Evolutionary conservation across 1,139 yeast species (phyloP), one percentile per base, ranked within the genome.

Genomic region (Entelexis paramagnoliae): DNA sequence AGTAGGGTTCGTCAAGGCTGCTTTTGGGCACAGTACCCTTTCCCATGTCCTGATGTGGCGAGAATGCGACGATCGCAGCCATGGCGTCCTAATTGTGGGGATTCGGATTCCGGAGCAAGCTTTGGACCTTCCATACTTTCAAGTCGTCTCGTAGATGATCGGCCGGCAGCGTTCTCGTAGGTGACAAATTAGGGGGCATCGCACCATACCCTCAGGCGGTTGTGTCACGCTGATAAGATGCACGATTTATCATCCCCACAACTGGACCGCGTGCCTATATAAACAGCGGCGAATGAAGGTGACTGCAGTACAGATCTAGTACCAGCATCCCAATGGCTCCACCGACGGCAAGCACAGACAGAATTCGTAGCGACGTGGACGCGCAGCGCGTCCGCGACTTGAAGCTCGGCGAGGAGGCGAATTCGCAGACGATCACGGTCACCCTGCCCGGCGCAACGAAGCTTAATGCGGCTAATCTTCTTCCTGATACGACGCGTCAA

Each of bases 401-500:
- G 11, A 32, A 43, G 39, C 42, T 39, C 5, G 14, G 20, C 42
- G 42, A 11, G 11, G 20, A 14, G 20, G 10, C 42, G 4, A 32
- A 24, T 19, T 4, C 42, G 13, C 14, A 24, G 8, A 26, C 19
- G 29, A 4, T 39, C 14, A 26, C 32, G 2, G 42, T n/a, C 4
- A 39, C 22, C n/a, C 40, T 44, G 24, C 39, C 11, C 11, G 13
- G 7, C 24, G 24, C 33, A 8, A 34, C 33, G 16, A 8, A n/a
- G 16, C 17, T 44, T 11, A 51, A 59, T 50, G 62, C 54, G 24
- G 19, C 55, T 26, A 58, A 62, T 20, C 55, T 63, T 28, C 59
- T 76, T 39, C 79, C 79, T 24, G 68, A 58, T 42, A 40, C 68
- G 13, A 62, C 75, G 6, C 63, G 62, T 30, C 60, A 59, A 16